phyloP scores from a whole-genome alignment of 148 eudicot genomes.

The Arctostaphylos glauca region DNA sequence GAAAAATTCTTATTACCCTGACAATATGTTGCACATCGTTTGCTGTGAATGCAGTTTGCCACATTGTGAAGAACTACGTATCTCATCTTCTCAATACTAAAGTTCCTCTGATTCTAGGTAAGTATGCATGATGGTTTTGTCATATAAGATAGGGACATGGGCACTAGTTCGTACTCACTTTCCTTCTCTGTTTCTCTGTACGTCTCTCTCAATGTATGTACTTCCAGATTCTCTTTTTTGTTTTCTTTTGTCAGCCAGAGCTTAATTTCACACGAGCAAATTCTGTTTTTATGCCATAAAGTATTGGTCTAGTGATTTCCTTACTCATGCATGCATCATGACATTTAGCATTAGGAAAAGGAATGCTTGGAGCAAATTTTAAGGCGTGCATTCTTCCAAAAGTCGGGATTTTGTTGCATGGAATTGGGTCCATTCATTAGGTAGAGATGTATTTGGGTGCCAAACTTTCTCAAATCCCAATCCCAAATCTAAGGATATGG shows the following conservation, averaged over 20 bases:
- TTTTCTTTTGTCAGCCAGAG: not conserved
- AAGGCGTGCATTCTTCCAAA: not conserved
- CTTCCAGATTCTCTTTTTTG: not conserved
- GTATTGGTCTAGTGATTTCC: not conserved
- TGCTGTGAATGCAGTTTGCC: conserved; percentile 61
- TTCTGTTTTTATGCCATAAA: not conserved
- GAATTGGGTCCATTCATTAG: not conserved
- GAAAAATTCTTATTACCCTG: not conserved
- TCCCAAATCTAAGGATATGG: not conserved
- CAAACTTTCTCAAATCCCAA: conserved; percentile 1
- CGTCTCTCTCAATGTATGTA: not conserved
- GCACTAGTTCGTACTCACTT: not conserved
- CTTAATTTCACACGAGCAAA: not conserved
- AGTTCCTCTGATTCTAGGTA: conserved; percentile 92
- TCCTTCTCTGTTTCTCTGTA: not conserved
- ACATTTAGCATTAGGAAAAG: not conserved
- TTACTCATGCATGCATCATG: not conserved
- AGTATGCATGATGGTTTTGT: not conserved
- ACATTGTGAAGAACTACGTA: conserved; percentile 85
- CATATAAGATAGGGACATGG: too few species aligned
- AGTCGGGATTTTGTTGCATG: not conserved
- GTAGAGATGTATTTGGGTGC: not conserved
- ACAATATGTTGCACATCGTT: not conserved
- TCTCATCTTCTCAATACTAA: conserved; percentile 62
- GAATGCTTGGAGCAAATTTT: not conserved